Evolutionary conservation across 192 early-diverging fungal genomes (phyloP).

Genomic region (Lunasporangiospora selenospora): DNA sequence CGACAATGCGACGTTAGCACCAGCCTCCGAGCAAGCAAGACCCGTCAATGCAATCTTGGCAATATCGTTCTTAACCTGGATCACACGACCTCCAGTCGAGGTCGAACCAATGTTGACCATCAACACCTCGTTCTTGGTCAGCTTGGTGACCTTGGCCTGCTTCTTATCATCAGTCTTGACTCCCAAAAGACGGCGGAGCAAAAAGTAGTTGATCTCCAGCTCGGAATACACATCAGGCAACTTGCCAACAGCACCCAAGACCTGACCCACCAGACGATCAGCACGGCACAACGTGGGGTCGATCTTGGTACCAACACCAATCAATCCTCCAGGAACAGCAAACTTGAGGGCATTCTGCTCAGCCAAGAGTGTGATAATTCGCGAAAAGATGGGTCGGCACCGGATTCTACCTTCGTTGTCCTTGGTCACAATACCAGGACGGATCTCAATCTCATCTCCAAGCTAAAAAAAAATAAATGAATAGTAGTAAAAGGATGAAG

Average conservation of each 20-base stretch:
- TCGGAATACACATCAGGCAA: constrained; percentile 94
- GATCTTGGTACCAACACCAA: constrained; percentile 95
- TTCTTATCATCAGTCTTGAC: constrained; percentile 99
- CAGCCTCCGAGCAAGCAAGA: constrained; percentile 94
- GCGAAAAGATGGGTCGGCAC: constrained; percentile 88
- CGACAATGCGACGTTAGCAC: constrained; percentile 95
- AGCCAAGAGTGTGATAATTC: constrained; percentile 86
- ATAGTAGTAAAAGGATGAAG: neutral
- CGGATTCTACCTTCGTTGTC: constrained; percentile 83
- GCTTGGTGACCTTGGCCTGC: constrained; percentile 93
- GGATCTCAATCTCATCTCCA: constrained; percentile 96
- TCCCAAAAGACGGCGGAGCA: constrained; percentile 94
- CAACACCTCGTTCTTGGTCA: constrained; percentile 91
- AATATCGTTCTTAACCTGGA: constrained; percentile 91
- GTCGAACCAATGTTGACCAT: constrained; percentile 98
- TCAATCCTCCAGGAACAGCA: constrained; percentile 99
- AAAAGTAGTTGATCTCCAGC: constrained; percentile 96
- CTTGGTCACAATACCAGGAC: constrained; percentile 93
- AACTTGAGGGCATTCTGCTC: constrained; percentile 93
- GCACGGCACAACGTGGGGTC: constrained; percentile 96
- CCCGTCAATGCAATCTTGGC: constrained; percentile 93
- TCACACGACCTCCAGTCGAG: constrained; percentile 92
- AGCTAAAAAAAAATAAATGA: constrained; percentile 53
- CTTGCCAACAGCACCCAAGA: constrained; percentile 90
- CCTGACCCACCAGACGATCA: constrained; percentile 96